Percentiles rank a stretch among this genome's conserved stretches.
Evolutionary conservation across 2,329 filamentous ascomycete species (phyloP).

Genomic region (Aureobasidium musti): DNA sequence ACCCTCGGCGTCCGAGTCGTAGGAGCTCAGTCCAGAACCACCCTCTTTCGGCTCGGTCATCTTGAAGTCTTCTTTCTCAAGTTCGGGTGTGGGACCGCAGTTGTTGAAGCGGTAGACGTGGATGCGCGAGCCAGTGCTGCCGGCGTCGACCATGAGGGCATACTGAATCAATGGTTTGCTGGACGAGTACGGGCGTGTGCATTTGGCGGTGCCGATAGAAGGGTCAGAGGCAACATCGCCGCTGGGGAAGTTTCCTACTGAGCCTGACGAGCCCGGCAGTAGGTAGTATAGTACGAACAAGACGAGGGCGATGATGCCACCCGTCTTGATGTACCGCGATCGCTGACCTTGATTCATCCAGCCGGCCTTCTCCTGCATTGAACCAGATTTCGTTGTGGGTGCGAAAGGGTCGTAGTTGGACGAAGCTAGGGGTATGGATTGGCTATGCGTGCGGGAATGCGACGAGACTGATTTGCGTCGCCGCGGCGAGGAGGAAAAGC

Average conservation of each 20-base stretch:
- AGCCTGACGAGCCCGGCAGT: conserved; percentile 43
- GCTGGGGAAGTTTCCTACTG: conserved; percentile 36
- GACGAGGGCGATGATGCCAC: conserved; percentile 60
- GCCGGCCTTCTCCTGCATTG: conserved; percentile 50
- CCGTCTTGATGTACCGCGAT: conserved; percentile 63
- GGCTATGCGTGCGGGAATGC: conserved; percentile 11
- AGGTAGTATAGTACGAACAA: conserved; percentile 61
- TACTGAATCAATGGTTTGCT: conserved; percentile 96
- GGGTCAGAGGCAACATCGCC: conserved; percentile 55
- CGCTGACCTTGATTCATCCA: conserved; percentile 65
- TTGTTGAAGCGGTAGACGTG: conserved; percentile 99
- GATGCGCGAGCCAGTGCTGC: conserved; percentile 95
- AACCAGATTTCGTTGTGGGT: conserved; percentile 36
- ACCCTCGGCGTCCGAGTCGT: conserved; percentile 78
- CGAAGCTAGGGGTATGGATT: conserved; percentile 24
- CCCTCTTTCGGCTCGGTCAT: conserved; percentile 86
- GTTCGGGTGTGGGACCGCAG: conserved; percentile 90
- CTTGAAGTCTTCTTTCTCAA: conserved; percentile 90
- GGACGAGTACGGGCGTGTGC: conserved; percentile 78
- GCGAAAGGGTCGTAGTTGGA: conserved; percentile 47
- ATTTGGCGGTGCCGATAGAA: conserved; percentile 69
- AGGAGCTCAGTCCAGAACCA: conserved; percentile 79
- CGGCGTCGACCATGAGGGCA: conserved; percentile 97
- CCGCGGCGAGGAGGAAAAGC: conserved; percentile 49
- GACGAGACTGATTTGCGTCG: conserved; percentile 56